These are phyloP conservation scores for Pulveroboletus sp. DNA, from an alignment of 768 basidiomycete genomes.

Conservation along the genomic window DNA sequence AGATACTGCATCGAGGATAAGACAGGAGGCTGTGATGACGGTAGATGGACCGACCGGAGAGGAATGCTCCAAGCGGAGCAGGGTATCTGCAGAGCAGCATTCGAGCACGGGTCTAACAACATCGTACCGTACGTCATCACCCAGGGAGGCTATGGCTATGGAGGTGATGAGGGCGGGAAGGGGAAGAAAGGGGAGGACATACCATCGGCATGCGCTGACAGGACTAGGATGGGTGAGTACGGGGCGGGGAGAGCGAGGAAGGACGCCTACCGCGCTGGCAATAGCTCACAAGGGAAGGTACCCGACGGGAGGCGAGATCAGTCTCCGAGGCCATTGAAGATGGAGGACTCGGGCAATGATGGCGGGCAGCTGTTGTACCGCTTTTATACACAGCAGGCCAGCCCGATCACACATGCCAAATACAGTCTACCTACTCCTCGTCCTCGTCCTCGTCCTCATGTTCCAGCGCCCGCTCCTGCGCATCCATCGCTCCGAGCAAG, in stretches of 20 bases:
- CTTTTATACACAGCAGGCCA: conserved; percentile 12
- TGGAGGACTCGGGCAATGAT: background rate
- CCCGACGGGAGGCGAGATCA: conserved; percentile 35
- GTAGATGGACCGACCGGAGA: conserved; percentile 55
- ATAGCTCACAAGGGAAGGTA: conserved; percentile 61
- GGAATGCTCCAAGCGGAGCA: conserved; percentile 61
- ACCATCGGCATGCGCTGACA: conserved; percentile 60
- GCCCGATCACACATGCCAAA: conserved; percentile 17
- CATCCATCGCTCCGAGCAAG: conserved; percentile 78
- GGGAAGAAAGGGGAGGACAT: conserved; percentile 21
- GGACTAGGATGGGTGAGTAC: conserved; percentile 39
- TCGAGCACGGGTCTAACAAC: conserved; percentile 72
- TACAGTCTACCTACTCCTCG: conserved; percentile 4
- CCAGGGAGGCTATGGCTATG: conserved; percentile 62
- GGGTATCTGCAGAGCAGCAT: conserved; percentile 65
- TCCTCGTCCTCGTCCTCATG: conserved; percentile 37
- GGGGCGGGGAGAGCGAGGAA: background rate
- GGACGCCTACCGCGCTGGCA: conserved; percentile 65
- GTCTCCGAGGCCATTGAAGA: conserved; percentile 33
- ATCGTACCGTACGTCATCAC: conserved; percentile 54
- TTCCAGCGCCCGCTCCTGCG: conserved; percentile 58
- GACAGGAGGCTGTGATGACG: conserved; percentile 5
- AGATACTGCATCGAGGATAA: conserved; percentile 42
- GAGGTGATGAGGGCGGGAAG: conserved; percentile 3
- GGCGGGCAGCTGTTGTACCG: conserved; percentile 1